Percentiles rank a stretch among this genome's conserved stretches.
Conservation (phyloP, 2,329 filamentous ascomycete genomes). For the Colletotrichum sp. region DNA sequence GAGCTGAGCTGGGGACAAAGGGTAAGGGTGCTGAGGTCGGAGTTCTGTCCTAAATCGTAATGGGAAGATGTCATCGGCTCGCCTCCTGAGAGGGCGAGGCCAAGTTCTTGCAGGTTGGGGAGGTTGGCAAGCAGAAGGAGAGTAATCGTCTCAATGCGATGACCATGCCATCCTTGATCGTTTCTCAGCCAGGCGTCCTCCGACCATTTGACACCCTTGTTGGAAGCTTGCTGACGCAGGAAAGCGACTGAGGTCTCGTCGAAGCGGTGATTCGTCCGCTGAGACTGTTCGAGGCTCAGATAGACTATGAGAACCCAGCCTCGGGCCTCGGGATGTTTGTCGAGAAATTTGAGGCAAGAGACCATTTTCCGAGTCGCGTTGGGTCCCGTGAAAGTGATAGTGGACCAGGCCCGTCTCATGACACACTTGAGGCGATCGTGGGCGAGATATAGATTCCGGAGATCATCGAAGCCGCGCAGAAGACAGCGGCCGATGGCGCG, state of each 20-base stretch:
- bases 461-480: neutral
- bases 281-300: neutral
- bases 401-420: neutral
- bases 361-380: neutral
- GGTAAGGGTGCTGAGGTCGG: neutral
- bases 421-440: rapidly evolving
- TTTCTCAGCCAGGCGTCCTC: neutral
- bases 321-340: neutral
- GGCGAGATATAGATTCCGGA: rapidly evolving
- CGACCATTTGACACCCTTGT: neutral
- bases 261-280: neutral
- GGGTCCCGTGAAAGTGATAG: neutral
- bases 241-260: neutral
- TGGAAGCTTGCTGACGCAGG: neutral
- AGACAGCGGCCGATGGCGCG: neutral
- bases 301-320: neutral
- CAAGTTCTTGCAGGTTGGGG: neutral
- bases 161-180: neutral
- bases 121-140: neutral
- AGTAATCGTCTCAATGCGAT: neutral
- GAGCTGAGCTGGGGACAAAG: neutral
- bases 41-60: neutral
- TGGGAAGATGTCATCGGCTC: neutral
- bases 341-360: neutral
- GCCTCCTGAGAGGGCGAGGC: neutral